Conservation (phyloP, 1,284 basidiomycete genomes). For the Gymnopus androsaceus region DNA sequence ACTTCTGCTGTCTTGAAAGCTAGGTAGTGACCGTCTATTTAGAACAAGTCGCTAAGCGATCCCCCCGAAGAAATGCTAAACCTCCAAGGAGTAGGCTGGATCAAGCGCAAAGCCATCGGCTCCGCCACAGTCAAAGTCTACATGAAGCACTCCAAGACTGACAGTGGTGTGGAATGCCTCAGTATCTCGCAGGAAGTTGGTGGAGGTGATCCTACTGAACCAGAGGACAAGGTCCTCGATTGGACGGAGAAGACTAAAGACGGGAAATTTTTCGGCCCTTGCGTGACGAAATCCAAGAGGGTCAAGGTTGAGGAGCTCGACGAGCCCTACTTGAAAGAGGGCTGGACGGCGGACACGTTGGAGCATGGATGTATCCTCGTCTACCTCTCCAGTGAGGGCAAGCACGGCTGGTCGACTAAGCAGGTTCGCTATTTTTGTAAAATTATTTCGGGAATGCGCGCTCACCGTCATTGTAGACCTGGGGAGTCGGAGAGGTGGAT, state of each 20-base stretch:
- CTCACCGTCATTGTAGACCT: conserved; percentile 36
- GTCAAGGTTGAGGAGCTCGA: conserved; percentile 29
- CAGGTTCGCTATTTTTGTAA: neutral
- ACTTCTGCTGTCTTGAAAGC: neutral
- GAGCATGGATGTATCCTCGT: conserved; percentile 17
- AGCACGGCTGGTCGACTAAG: neutral
- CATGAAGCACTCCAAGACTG: conserved; percentile 44
- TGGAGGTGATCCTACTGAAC: conserved; percentile 37
- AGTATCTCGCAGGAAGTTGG: conserved; percentile 42
- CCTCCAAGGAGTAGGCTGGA: conserved; percentile 46
- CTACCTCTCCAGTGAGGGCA: neutral
- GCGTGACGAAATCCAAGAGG: conserved; percentile 35
- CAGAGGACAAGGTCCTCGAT: conserved; percentile 40
- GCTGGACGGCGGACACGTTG: conserved; percentile 18
- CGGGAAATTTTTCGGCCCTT: conserved; percentile 41
- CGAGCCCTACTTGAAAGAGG: conserved; percentile 10
- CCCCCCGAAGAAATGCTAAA: conserved; percentile 39
- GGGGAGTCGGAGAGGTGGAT: conserved; percentile 52
- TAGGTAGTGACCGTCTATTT: neutral
- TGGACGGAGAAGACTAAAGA: conserved; percentile 34
- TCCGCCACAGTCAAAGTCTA: conserved; percentile 37
- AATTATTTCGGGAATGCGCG: too few species aligned
- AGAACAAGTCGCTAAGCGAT: conserved; percentile 45
- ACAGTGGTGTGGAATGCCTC: conserved; percentile 41
- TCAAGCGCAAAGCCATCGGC: conserved; percentile 37